Percentiles rank a stretch among this genome's conserved stretches.
phyloP scores from a whole-genome alignment of 495 filamentous ascomycete genomes.

The Coniosporium apollinis region DNA sequence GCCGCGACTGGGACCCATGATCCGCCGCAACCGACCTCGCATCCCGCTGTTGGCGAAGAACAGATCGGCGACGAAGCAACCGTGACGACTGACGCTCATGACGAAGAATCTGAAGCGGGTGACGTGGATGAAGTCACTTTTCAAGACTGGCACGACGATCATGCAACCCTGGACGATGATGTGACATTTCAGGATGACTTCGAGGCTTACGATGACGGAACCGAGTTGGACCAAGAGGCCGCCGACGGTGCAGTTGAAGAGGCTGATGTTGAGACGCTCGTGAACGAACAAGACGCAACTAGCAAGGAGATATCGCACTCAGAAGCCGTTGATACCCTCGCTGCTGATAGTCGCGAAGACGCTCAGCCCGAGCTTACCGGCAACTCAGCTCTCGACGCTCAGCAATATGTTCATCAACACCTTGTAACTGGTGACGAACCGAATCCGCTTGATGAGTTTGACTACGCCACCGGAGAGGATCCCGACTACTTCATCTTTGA shows the following conservation, averaged over 20 bases:
- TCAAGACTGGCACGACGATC: not conserved
- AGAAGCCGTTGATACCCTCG: not conserved
- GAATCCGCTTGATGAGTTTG: not conserved
- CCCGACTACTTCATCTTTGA: too few species aligned
- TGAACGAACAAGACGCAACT: not conserved
- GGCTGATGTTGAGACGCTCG: constrained; percentile 1
- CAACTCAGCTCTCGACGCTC: not conserved
- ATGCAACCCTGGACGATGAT: constrained; percentile 1
- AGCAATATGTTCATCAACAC: too few species aligned
- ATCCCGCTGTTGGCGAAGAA: not conserved
- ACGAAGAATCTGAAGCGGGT: not conserved
- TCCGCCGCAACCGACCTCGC: not conserved
- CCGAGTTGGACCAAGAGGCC: not conserved
- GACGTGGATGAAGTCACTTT: not conserved
- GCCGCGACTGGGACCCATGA: not conserved
- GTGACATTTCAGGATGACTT: not conserved
- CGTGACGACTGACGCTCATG: too few species aligned
- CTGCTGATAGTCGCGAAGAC: not conserved
- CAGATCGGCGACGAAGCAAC: not conserved
- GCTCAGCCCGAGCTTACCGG: not conserved
- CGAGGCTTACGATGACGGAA: not conserved
- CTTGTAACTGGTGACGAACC: too few species aligned
- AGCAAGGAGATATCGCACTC: not conserved
- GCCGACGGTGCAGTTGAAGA: constrained; percentile 15
- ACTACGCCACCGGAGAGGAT: not conserved